A percentile compares a stretch with the other conserved stretches of the same genome.
Evolutionary conservation across 192 early-diverging fungal species (phyloP).

Genomic region (Rhizophagus clarus): DNA sequence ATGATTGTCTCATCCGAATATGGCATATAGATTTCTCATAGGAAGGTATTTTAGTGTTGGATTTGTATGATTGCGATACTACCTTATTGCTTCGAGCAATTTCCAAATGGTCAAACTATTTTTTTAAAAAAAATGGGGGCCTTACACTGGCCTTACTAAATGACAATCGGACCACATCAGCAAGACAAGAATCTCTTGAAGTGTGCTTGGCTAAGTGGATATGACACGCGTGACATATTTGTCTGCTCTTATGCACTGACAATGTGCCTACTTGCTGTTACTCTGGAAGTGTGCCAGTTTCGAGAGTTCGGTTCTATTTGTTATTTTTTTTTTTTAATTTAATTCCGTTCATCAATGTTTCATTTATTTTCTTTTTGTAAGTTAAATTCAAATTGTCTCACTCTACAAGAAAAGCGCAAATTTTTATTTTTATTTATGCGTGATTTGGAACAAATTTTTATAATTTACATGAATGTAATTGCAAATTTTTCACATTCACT

Average conservation of each 20-base stretch:
- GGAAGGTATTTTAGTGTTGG: conserved; percentile 12
- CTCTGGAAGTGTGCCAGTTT: conserved; percentile 16
- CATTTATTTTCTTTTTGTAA: too few species aligned
- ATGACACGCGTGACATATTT: background rate
- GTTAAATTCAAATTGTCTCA: too few species aligned
- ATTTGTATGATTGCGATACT: background rate
- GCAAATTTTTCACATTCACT: too few species aligned
- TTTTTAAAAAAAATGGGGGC: background rate
- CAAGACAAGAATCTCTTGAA: background rate
- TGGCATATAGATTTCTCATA: conserved; percentile 4
- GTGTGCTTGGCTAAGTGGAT: too few species aligned
- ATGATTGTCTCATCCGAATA: conserved; percentile 21
- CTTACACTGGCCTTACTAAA: conserved; percentile 12
- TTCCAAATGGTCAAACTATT: conserved; percentile 1
- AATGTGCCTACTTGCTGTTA: background rate
- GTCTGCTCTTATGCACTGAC: background rate
- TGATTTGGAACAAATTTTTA: too few species aligned
- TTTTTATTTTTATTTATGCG: too few species aligned
- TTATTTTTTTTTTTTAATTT: too few species aligned
- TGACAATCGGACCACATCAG: conserved; percentile 19
- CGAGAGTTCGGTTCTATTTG: too few species aligned
- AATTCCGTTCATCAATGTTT: too few species aligned
- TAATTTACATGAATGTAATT: too few species aligned
- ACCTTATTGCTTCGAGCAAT: background rate
- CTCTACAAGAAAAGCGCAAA: too few species aligned